A percentile compares a stretch with the other conserved stretches of the same genome.
Conservation (phyloP, 495 filamentous ascomycete genomes). For the Xylaria grammica region DNA sequence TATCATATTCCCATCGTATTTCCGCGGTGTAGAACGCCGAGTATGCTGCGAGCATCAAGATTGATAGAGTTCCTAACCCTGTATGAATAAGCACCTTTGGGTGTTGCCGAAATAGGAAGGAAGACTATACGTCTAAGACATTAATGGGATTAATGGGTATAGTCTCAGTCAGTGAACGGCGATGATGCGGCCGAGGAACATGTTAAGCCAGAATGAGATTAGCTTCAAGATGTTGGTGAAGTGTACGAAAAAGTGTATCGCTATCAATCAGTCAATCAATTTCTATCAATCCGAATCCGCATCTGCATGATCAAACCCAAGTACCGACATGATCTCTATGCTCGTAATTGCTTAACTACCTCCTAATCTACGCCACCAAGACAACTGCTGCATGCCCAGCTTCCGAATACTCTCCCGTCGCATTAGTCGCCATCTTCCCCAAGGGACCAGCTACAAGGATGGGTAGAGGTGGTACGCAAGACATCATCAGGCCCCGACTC, state of each 20-base stretch:
- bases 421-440: too few relatives aligned
- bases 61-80: not conserved
- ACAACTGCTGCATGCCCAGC: too few relatives aligned
- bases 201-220: not conserved
- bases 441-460: not conserved
- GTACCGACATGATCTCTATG: too few relatives aligned
- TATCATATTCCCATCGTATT: conserved; percentile 7
- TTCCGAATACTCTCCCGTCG: too few relatives aligned
- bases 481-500: not conserved
- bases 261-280: too few relatives aligned
- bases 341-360: too few relatives aligned
- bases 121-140: not conserved
- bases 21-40: conserved; percentile 9
- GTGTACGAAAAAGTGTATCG: too few relatives aligned
- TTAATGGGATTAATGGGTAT: too few relatives aligned
- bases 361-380: too few relatives aligned
- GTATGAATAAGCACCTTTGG: conserved; percentile 5
- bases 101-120: conserved; percentile 1
- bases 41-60: not conserved
- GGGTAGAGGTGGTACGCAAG: not conserved
- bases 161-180: too few relatives aligned
- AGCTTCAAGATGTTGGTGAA: not conserved
- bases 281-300: too few relatives aligned
- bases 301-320: too few relatives aligned
- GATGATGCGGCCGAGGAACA: not conserved